Percentiles rank a stretch among this genome's conserved stretches.
phyloP scores from a whole-genome alignment of 2,329 filamentous ascomycete species.

The Cadophora sp. region DNA sequence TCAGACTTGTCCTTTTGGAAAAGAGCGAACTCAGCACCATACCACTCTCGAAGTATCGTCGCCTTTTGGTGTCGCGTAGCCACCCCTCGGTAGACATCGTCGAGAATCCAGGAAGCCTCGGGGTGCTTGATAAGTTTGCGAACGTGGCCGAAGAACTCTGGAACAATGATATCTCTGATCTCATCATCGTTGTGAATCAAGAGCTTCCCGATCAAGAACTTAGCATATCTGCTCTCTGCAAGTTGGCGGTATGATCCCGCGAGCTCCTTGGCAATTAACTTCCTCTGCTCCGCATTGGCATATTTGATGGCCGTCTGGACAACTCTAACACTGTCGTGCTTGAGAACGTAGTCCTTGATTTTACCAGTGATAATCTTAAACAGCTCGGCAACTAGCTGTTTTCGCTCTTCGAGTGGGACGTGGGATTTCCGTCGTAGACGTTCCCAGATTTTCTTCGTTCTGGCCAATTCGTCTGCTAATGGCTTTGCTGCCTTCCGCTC shows the following conservation, averaged over 20 bases:
- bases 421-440: constrained; percentile 90
- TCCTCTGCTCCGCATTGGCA: constrained; percentile 81
- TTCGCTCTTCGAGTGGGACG: constrained; percentile 86
- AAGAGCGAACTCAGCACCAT: constrained; percentile 89
- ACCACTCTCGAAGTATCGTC: constrained; percentile 90
- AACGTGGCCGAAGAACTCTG: constrained; percentile 94
- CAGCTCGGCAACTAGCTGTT: constrained; percentile 85
- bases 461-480: constrained; percentile 84
- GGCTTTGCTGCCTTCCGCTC: constrained; percentile 94
- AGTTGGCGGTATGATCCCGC: constrained; percentile 83
- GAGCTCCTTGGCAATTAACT: constrained; percentile 85
- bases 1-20: constrained; percentile 67
- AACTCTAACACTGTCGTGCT: constrained; percentile 96
- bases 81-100: constrained; percentile 92
- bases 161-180: constrained; percentile 86
- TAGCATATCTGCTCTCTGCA: constrained; percentile 95
- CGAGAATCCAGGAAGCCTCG: constrained; percentile 96
- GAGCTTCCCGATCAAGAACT: constrained; percentile 95
- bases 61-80: constrained; percentile 88
- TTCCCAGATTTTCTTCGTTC: constrained; percentile 98
- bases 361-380: constrained; percentile 90
- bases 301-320: constrained; percentile 98
- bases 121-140: constrained; percentile 94
- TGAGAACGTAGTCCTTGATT: constrained; percentile 95
- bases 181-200: constrained; percentile 90